Percentiles rank a stretch among this genome's conserved stretches.
These are phyloP conservation scores for Geoglossum glabrum DNA, from an alignment of 495 filamentous ascomycete genomes.

Conservation along the genomic window DNA sequence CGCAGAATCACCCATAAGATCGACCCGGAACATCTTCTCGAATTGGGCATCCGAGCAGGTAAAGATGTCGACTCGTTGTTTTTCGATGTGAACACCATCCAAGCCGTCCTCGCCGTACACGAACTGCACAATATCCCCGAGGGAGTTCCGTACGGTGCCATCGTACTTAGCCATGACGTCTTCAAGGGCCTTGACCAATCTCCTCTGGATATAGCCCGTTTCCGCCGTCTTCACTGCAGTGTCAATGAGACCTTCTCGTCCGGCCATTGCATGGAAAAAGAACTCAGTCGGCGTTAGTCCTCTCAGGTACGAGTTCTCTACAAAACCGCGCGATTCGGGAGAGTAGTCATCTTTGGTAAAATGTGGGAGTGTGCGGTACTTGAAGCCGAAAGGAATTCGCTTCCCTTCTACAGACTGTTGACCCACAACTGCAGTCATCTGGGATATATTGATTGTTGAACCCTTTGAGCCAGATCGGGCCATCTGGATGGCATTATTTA, in stretches of 20 bases:
- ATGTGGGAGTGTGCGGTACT: constrained; percentile 89
- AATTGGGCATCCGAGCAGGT: constrained; percentile 52
- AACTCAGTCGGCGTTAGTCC: constrained; percentile 91
- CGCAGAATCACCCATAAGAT: constrained; percentile 59
- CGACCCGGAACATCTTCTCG: constrained; percentile 62
- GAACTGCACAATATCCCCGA: constrained; percentile 94
- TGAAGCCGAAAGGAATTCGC: constrained; percentile 98
- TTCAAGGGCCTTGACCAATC: constrained; percentile 93
- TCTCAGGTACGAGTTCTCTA: constrained; percentile 96
- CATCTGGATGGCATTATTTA: constrained; percentile 93
- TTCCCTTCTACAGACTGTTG: constrained; percentile 97
- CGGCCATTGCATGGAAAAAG: constrained; percentile 99
- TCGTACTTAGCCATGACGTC: constrained; percentile 97
- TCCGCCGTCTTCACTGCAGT: constrained; percentile 98
- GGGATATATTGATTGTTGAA: constrained; percentile 95
- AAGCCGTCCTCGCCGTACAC: constrained; percentile 94
- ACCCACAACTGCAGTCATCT: constrained; percentile 94
- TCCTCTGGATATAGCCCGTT: constrained; percentile 96
- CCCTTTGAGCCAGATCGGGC: constrained; percentile 91
- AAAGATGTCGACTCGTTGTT: constrained; percentile 74
- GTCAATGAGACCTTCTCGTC: constrained; percentile 98
- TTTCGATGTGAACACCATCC: constrained; percentile 77
- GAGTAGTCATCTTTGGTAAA: constrained; percentile 99
- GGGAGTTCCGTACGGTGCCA: constrained; percentile 88
- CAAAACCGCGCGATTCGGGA: constrained; percentile 88